Conservation (phyloP, 2,329 filamentous ascomycete species). For the Bertia moriformis region DNA sequence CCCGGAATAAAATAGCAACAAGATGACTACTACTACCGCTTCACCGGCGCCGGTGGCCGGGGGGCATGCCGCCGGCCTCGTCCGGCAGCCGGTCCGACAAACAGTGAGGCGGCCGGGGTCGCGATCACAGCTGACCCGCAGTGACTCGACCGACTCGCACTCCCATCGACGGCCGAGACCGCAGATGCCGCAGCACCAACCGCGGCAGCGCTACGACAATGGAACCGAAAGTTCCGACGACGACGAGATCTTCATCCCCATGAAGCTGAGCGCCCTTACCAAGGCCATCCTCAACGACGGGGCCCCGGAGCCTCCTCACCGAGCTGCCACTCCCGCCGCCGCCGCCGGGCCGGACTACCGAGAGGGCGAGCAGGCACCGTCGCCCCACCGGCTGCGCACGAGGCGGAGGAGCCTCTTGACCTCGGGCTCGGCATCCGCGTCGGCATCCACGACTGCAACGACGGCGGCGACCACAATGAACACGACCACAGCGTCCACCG, state of each 20-base stretch:
- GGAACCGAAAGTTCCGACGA: constrained; percentile 77
- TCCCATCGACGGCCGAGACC: constrained; percentile 9
- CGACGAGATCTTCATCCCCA: constrained; percentile 70
- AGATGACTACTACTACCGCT: too few relatives aligned
- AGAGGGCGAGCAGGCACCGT: constrained; percentile 22
- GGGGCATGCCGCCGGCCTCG: too few relatives aligned
- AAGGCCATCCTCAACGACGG: constrained; percentile 66
- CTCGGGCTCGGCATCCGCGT: too few relatives aligned
- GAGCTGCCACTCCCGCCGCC: too few relatives aligned
- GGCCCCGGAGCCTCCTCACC: constrained; percentile 30
- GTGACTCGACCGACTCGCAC: constrained; percentile 25
- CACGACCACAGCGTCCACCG: too few relatives aligned
- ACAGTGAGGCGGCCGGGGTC: constrained; percentile 33
- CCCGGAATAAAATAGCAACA: too few relatives aligned
- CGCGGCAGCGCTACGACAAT: constrained; percentile 21
- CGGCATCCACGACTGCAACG: too few relatives aligned
- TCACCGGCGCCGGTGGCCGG: too few relatives aligned
- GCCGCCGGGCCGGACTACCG: too few relatives aligned
- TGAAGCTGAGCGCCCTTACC: constrained; percentile 86
- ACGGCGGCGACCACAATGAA: too few relatives aligned
- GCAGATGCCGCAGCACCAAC: constrained; percentile 10
- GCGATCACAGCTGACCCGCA: constrained; percentile 26
- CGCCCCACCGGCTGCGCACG: constrained; percentile 29
- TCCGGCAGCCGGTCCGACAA: too few relatives aligned
- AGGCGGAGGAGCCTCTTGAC: neutral